Evolutionary conservation across 192 early-diverging fungal genomes (phyloP), one percentile per base, ranked within the genome.

Genomic region (Coemansia asiatica): DNA sequence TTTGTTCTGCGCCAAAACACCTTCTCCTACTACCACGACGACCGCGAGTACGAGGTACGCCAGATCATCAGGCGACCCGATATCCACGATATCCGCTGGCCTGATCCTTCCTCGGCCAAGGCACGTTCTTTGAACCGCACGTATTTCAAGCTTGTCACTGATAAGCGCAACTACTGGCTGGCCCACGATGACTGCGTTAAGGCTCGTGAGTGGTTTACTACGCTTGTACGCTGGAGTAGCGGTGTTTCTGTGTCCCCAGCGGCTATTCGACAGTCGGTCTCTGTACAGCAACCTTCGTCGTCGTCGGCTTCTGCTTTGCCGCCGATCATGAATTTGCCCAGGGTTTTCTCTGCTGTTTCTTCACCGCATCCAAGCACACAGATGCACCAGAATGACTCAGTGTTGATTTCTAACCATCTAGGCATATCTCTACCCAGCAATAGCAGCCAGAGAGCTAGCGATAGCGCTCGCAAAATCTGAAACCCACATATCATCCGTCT

Each of bases 81-180:
- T 4, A 62, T 83, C n/a, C 59, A 75, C 57, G 73, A 69, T 22
- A 59, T 83, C 22, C 72, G 82, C 19, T 73, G 67, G 9, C 82
- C 82, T 3, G 72, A 75, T 31, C 72, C 82, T 18, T 78, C 72
- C 10, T 69, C 76, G 6, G 67, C 71, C n/a, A 83, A 83, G 66
- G 73, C 72, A 16, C 60, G 63, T 29, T 81, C 79, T 21, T 56
- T 76, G n/a, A 54, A 38, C 18, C 72, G 76, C 44, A 74, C 71
- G 16, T 79, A 74, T 48, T 76, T 83, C 53, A 75, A 78, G 61
- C 19, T 83, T 13, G 76, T 75, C 23, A 68, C 72, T 0, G 67
- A 58, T 12, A 71, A 76, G 25, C 69, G 82, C 63, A 79, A 68
- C 64, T 83, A 83, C 56, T 83, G 82, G 82, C 53, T 83, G 60